Evolutionary conservation across 2,329 filamentous ascomycete genomes (phyloP).

Genomic region (Coniochaeta pulveracea): DNA sequence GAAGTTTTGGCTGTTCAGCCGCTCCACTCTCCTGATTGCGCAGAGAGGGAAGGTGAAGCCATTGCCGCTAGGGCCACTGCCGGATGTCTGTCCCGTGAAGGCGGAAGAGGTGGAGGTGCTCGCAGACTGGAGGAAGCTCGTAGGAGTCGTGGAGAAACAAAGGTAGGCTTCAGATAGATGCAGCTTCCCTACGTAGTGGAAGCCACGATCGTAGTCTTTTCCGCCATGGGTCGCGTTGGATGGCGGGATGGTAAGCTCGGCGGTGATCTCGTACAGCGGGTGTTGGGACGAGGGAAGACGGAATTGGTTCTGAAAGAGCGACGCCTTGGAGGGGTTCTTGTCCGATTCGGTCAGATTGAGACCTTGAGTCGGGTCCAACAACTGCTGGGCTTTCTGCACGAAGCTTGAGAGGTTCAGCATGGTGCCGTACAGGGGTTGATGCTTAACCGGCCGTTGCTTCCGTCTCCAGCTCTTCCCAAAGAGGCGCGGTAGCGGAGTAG

Average conservation of each 20-base stretch:
- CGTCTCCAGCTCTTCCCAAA: background rate
- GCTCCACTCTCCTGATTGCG: constrained; percentile 82
- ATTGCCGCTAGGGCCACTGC: constrained; percentile 85
- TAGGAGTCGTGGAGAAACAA: constrained; percentile 90
- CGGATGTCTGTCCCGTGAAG: constrained; percentile 88
- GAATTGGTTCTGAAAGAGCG: constrained; percentile 92
- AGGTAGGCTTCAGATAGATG: constrained; percentile 91
- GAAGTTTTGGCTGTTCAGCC: constrained; percentile 85
- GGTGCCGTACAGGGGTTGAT: constrained; percentile 12
- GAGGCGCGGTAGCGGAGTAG: background rate
- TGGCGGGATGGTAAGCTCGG: constrained; percentile 80
- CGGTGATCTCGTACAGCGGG: constrained; percentile 90
- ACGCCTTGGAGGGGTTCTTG: constrained; percentile 77
- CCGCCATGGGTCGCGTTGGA: constrained; percentile 60
- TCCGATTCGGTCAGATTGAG: constrained; percentile 63
- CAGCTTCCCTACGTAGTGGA: constrained; percentile 83
- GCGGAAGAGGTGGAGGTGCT: constrained; percentile 69
- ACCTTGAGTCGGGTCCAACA: constrained; percentile 82
- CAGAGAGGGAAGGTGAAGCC: constrained; percentile 92
- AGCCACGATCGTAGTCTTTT: constrained; percentile 61
- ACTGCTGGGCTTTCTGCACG: constrained; percentile 89
- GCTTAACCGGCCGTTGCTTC: background rate
- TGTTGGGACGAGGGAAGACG: constrained; percentile 86
- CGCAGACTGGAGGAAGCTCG: constrained; percentile 73
- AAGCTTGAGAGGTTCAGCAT: constrained; percentile 63